phyloP scores from a whole-genome alignment of 768 basidiomycete species.

The Russula compacta region DNA sequence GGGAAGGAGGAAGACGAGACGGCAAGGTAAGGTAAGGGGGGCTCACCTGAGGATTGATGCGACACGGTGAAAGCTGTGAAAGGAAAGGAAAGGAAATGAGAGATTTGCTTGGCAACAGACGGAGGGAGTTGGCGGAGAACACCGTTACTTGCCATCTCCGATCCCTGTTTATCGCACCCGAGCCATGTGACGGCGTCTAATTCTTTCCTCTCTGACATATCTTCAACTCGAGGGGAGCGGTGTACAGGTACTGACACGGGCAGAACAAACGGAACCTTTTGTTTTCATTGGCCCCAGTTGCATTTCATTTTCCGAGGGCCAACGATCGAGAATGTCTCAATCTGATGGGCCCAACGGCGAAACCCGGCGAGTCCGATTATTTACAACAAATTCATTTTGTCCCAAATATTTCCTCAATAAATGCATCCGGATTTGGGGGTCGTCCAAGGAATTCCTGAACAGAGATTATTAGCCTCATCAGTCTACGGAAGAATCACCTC shows the following conservation, averaged over 20 bases:
- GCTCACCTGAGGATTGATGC: slow-evolving; percentile 11
- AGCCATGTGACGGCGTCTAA: not conserved
- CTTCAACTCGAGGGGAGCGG: not conserved
- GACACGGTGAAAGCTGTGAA: slow-evolving; percentile 5
- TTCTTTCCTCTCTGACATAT: not conserved
- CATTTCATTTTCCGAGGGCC: too few relatives aligned
- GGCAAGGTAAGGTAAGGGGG: not conserved
- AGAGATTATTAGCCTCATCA: too few relatives aligned
- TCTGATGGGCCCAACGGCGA: not conserved
- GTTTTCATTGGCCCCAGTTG: too few relatives aligned
- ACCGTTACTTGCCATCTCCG: not conserved
- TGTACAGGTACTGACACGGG: too few relatives aligned
- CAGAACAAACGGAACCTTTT: not conserved
- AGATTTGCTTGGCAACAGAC: not conserved
- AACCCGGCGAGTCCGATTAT: not conserved
- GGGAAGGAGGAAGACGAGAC: not conserved
- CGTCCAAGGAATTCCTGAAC: slow-evolving; percentile 19
- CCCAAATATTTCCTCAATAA: slow-evolving; percentile 19
- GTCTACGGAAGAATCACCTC: too few relatives aligned
- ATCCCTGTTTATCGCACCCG: not conserved
- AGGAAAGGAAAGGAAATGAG: not conserved
- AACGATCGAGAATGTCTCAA: too few relatives aligned
- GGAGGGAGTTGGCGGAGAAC: not conserved
- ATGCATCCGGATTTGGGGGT: slow-evolving; percentile 17
- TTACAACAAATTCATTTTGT: too few relatives aligned